Base-by-base conservation (phyloP, 208 protist species). In the Wallacemonas sp. region DNA sequence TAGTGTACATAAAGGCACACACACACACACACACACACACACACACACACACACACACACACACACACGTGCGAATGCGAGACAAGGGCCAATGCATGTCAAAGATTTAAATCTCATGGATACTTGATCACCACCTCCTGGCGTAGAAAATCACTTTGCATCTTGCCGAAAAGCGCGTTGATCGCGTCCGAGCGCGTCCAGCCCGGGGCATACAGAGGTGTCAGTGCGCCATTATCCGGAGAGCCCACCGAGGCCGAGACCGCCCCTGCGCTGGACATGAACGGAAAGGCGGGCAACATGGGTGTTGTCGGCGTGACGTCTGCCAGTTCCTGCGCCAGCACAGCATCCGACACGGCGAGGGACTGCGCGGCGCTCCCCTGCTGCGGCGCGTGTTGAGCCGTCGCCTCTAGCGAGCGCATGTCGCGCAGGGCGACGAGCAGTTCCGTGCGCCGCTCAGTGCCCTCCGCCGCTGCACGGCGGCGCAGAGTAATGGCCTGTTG, bases 401-500 rank as follows among this genome's bases (percentile, higher is more conserved):
- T 26, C 33, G 45, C 20, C 33, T 64, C 57, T 2, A 32, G 14
- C 5, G 42, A 52, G 14, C 42, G 38, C 39, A 32, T 38, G 20
- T 38, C 57, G 14, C 42, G 57, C 57, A 64, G 42, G 11, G 38
- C 20, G 10, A 31, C 42, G 22, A 64, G 41, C 8, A 64, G 23
- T n/a, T 46, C 42, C 23, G 3, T 36, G 8, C 42, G 31, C 12
- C 57, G 45, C 26, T 7, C 36, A n/a, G 2, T 23, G 20, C 48
- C 46, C 32, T 65, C 65, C 16, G 39, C 52, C 2, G 36, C 50
- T 7, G 57, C 22, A 22, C 59, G 57, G 28, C 16, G 54, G 11
- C 49, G 29, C 18, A 45, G 39, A 2, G 69, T 50, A 10, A 87
- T 33, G 11, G 74, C 70, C 32, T 72, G 70, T 14, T 64, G 48